Evolutionary conservation across 208 protist species (phyloP), one percentile per base, ranked within the genome.

Genomic region (Blastocrithidia nonstop): DNA sequence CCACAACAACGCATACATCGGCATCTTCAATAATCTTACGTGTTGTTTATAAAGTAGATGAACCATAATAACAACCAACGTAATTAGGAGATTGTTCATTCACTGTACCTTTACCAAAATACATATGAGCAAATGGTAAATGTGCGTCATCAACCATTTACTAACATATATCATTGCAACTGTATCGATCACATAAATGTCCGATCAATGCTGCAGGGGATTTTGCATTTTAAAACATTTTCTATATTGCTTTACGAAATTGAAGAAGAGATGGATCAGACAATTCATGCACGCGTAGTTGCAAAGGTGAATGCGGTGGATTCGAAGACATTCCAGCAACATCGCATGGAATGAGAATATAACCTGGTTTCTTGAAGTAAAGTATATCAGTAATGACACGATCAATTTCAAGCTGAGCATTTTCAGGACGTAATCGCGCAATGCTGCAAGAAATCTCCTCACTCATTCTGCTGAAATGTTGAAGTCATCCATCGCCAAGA

Each of bases 31-130:
- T 54, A 11, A 27, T 44, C 19, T 16, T 2, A 6, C 45, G 47
- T 23, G 55, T 53, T 3, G 11, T 17, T 7, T 38, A 47, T 11
- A 1, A 5, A 6, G 25, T 36, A 11, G 55, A 32, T 23, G 23
- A 35, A n/a, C 57, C 61, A 33, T 48, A 61, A 61, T 69, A 74
- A 32, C 21, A 57, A 28, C 56, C 40, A 24, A 74, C 15, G 47
- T 55, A 66, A 39, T 45, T 64, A 17, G 55, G 44, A 26, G 57
- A 68, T 49, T 74, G 66, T 54, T 74, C 66, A 37, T 53, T 55
- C 42, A 66, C 59, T 35, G 54, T 44, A 31, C 57, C 66, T 53
- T 73, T 73, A 44, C 55, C 66, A 6, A 73, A 57, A 19, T 59
- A 41, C 36, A 61, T 64, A 56, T 57, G 38, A 2, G 51, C 55